Conservation (phyloP, 306 rosid species). For the Vicia sativa region DNA sequence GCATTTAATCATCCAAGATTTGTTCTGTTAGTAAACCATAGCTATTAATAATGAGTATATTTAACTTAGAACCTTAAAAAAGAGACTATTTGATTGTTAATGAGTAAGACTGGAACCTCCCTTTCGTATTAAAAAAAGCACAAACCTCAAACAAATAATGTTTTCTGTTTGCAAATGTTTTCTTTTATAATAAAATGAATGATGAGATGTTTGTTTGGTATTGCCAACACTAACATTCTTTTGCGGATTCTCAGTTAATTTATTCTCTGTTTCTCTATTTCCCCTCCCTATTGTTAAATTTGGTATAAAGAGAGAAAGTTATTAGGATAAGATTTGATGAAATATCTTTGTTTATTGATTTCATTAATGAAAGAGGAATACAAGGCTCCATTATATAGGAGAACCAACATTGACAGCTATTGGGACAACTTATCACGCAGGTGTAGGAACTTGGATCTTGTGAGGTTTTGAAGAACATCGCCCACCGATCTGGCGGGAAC, state of each 20-base stretch:
- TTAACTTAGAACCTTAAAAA: conserved; percentile 5
- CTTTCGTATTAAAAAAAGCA: conserved; percentile 16
- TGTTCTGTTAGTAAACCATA: not conserved
- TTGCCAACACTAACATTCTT: conserved; percentile 24
- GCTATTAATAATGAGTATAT: conserved; percentile 16
- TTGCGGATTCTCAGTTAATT: not conserved
- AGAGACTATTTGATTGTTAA: conserved; percentile 8
- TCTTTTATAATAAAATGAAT: conserved; percentile 7
- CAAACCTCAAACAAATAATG: not conserved
- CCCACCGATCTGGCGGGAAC: too few species aligned
- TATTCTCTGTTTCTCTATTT: conserved; percentile 22
- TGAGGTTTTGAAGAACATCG: too few species aligned
- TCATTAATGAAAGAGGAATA: too few species aligned
- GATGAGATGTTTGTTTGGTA: conserved; percentile 11
- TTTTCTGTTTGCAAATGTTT: not conserved
- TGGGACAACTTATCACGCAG: too few species aligned
- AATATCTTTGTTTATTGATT: too few species aligned
- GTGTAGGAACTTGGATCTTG: too few species aligned
- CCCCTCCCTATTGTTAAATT: too few species aligned
- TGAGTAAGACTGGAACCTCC: conserved; percentile 15
- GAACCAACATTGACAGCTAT: too few species aligned
- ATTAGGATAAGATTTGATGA: too few species aligned
- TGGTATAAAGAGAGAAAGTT: too few species aligned
- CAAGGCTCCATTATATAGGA: too few species aligned
- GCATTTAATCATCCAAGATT: not conserved